Percentiles rank a stretch among this genome's conserved stretches.
These are phyloP conservation scores for Chlorella sp. DNA, from an alignment of 139 green algal species.

Conservation along the genomic window DNA sequence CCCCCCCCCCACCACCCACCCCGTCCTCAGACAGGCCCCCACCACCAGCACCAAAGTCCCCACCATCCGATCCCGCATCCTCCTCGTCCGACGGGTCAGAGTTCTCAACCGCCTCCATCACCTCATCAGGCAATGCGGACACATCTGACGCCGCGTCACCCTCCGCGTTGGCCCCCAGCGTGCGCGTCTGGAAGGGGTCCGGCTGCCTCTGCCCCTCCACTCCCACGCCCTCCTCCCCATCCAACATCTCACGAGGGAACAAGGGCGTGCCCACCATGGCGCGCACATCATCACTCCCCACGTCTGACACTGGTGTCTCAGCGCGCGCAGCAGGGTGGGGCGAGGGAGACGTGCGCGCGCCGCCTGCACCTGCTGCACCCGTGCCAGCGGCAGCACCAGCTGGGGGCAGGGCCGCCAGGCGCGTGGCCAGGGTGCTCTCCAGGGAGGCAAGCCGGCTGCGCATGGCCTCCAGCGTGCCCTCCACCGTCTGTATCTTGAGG, in stretches of 20 bases:
- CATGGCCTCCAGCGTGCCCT: slow-evolving; percentile 27
- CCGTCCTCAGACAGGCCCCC: no score
- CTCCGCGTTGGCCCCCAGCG: not conserved
- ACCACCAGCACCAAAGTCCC: no score
- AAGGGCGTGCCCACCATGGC: no score
- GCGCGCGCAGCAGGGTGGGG: not conserved
- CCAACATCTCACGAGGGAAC: no score
- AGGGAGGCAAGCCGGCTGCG: slow-evolving; percentile 17
- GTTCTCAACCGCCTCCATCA: slow-evolving; percentile 23
- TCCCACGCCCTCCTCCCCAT: no score
- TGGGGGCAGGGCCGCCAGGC: slow-evolving; percentile 15
- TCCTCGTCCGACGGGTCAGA: not conserved
- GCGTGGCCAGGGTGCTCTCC: slow-evolving; percentile 15
- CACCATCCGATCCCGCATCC: no score
- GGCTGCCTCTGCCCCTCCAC: no score
- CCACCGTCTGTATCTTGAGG: slow-evolving; percentile 19
- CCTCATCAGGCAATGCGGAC: slow-evolving; percentile 20
- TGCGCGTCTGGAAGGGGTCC: not conserved
- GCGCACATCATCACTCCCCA: not conserved
- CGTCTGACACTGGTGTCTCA: not conserved
- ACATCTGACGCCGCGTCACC: not conserved
- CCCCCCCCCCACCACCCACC: no score
- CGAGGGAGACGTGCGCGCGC: not conserved
- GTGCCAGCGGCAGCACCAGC: no score
- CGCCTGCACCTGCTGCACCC: not conserved